Evolutionary conservation across 306 rosid genomes (phyloP).

Genomic region (Begonia fuchsioides): DNA sequence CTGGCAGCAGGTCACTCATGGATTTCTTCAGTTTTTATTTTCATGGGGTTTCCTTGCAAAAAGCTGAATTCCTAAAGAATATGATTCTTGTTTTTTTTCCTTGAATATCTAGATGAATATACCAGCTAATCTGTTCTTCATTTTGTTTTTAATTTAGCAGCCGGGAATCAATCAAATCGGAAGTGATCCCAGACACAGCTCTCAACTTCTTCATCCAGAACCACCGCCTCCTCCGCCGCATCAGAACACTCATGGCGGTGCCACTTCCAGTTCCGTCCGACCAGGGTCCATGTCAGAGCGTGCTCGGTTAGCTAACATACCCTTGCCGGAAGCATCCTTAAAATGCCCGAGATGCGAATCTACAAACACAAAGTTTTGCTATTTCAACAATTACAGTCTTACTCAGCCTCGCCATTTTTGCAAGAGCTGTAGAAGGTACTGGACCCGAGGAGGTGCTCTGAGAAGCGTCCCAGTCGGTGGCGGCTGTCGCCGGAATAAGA

Average conservation of each 20-base stretch:
- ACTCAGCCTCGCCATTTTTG: constrained; percentile 12
- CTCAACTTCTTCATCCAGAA: constrained; percentile 8
- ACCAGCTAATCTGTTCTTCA: not conserved
- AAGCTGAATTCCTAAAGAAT: constrained; percentile 7
- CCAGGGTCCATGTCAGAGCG: constrained; percentile 13
- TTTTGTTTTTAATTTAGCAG: constrained; percentile 5
- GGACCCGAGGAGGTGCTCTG: constrained; percentile 12
- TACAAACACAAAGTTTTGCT: constrained; percentile 14
- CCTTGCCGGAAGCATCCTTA: constrained; percentile 10
- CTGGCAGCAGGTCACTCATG: constrained; percentile 11
- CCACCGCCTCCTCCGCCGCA: constrained; percentile 1
- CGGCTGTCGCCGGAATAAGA: constrained; percentile 11
- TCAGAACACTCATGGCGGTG: constrained; percentile 1
- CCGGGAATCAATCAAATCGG: constrained; percentile 2
- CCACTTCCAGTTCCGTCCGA: constrained; percentile 4
- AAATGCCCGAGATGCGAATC: constrained; percentile 17
- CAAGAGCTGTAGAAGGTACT: constrained; percentile 12
- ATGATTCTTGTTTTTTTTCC: constrained; percentile 4
- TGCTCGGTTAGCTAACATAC: constrained; percentile 12
- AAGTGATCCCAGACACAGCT: not conserved
- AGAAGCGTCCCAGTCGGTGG: constrained; percentile 13
- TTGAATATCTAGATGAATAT: constrained; percentile 7
- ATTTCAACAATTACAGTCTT: constrained; percentile 12
- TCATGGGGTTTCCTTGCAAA: not conserved
- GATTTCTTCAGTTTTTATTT: not conserved